Percentiles rank a stretch among this genome's conserved stretches.
These are phyloP conservation scores for Populus alba DNA, from an alignment of 345 rosid species.

Conservation along the genomic window DNA sequence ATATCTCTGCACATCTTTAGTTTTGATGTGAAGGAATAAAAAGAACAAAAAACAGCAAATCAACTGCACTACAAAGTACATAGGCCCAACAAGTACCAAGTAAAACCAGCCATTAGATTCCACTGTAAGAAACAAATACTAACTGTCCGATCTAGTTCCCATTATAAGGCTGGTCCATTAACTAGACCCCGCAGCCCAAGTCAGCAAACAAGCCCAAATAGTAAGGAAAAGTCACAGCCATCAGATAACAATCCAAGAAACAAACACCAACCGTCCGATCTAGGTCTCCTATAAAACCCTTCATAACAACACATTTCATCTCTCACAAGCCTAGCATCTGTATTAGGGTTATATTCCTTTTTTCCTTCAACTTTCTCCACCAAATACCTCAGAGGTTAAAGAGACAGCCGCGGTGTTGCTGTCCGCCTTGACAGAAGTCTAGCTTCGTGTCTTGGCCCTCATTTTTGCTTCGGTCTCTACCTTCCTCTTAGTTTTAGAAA, in stretches of 20 bases:
- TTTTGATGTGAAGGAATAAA: too few relatives aligned
- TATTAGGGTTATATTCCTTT: background rate
- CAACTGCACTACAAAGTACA: background rate
- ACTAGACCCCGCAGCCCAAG: background rate
- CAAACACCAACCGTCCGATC: conserved; percentile 49
- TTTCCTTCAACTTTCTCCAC: background rate
- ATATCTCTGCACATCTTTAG: too few relatives aligned
- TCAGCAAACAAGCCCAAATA: background rate
- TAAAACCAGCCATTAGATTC: background rate
- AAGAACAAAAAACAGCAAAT: background rate
- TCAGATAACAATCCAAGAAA: conserved; percentile 5
- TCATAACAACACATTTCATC: background rate
- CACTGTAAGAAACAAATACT: background rate
- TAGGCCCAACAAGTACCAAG: background rate
- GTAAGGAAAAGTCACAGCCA: background rate
- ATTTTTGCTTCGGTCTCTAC: conserved; percentile 22
- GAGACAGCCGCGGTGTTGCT: conserved; percentile 45
- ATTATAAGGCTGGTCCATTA: background rate
- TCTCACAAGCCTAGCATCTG: background rate
- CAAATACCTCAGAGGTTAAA: conserved; percentile 47
- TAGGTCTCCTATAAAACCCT: conserved; percentile 33
- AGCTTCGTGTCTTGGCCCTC: conserved; percentile 61
- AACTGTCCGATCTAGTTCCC: background rate
- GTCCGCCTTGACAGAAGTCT: conserved; percentile 63
- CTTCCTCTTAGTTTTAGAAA: background rate